Evolutionary conservation across 1,284 basidiomycete species (phyloP).

Genomic region (Ceratobasidium sp.): DNA sequence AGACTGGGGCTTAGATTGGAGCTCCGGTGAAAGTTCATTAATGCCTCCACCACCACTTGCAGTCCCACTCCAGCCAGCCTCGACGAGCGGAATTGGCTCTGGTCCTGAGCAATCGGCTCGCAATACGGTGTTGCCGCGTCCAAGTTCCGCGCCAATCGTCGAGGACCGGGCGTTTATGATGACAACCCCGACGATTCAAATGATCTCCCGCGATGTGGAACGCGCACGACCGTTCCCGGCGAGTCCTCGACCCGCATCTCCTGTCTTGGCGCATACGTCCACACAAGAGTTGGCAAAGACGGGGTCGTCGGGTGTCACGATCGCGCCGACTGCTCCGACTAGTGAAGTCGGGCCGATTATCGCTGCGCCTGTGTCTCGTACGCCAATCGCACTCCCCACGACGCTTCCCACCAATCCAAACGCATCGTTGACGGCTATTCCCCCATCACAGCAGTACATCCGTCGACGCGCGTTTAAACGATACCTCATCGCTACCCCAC

Average conservation of each 20-base stretch:
- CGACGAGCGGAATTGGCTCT: conserved; percentile 30
- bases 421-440: conserved; percentile 45
- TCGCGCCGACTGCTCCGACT: not conserved
- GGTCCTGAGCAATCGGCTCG: conserved; percentile 28
- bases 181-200: conserved; percentile 36
- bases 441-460: conserved; percentile 73
- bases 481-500: conserved; percentile 88
- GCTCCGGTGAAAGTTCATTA: conserved; percentile 50
- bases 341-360: conserved; percentile 4
- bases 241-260: not conserved
- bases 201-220: conserved; percentile 39
- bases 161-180: conserved; percentile 14
- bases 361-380: conserved; percentile 31
- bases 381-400: conserved; percentile 42
- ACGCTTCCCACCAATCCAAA: conserved; percentile 39
- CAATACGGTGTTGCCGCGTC: conserved; percentile 32
- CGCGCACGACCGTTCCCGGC: conserved; percentile 26
- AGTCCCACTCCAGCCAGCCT: conserved; percentile 32
- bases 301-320: not conserved
- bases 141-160: conserved; percentile 40
- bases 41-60: not conserved
- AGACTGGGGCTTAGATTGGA: conserved; percentile 48
- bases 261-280: conserved; percentile 2
- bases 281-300: conserved; percentile 23
- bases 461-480: conserved; percentile 91